Evolutionary conservation across 2,329 filamentous ascomycete species (phyloP), one percentile per base, ranked within the genome.

Genomic region (Eutypa lata): DNA sequence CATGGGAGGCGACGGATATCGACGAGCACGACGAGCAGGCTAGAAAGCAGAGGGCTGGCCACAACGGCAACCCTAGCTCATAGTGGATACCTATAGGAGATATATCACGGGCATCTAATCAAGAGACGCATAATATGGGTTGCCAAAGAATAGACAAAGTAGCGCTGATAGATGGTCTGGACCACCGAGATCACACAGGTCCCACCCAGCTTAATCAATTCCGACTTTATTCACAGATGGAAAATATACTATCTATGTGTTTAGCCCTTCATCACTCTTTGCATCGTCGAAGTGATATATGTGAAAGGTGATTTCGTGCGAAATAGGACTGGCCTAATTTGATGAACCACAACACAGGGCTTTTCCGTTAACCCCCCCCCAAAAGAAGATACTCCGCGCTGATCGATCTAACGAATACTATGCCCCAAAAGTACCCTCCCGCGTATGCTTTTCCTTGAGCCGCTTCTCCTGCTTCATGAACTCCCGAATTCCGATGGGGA

Each of bases 391-490:
- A 31, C 26, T 31, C 26, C 26, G 26, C 26, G 26, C 26, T 10
- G 26, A 31, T 31, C 26, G 26, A 31, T 31, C 26, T 6, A 6
- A 31, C 26, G 26, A 31, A 31, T 31, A 13, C 47, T 65, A 77
- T n/a, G 71, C 73, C 1, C 76, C 74, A n/a, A 66, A 49, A 2
- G 73, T 76, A n/a, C 79, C 76, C 51, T 85, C 83, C 49, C 76
- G 73, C 63, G 74, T 70, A 67, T 92, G 89, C 70, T 84, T 88
- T 70, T 89, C 79, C 71, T 90, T 93, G 55, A 99, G 71, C 69
- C 78, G 87, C 80, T 97, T 97, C 76, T 99, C 94, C 55, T 88
- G 91, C 76, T 88, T 91, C 93, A 99, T 97, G 65, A 99, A 99
- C 70, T 96, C 93, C 56, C 90, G 79, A 59, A 99, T 97, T 0